These are phyloP conservation scores for Aspergillus awamori DNA, from an alignment of 2,329 filamentous ascomycete species.

Conservation along the genomic window DNA sequence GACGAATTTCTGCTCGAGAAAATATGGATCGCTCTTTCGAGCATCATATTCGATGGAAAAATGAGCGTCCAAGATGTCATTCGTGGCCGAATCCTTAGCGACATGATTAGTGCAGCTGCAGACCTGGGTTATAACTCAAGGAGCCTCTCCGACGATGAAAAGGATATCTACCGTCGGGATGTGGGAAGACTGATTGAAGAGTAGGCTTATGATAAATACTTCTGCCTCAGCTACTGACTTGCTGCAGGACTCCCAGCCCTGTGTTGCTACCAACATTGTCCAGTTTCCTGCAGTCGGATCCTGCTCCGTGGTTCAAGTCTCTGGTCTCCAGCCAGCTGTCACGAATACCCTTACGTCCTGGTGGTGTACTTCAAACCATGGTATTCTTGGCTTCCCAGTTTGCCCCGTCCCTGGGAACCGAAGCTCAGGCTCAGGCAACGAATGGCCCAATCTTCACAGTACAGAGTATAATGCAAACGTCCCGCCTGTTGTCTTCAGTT, in stretches of 20 bases:
- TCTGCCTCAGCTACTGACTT: slow-evolving; percentile 19
- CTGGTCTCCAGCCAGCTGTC: slow-evolving; percentile 42
- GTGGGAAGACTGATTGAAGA: slow-evolving; percentile 38
- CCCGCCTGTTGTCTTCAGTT: slow-evolving; percentile 46
- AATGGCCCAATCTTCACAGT: slow-evolving; percentile 46
- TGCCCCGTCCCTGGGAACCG: slow-evolving; percentile 42
- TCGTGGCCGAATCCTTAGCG: slow-evolving; percentile 43
- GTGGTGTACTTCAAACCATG: slow-evolving; percentile 47
- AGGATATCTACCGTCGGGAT: slow-evolving; percentile 23
- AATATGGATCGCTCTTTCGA: slow-evolving; percentile 33
- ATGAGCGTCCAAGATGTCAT: slow-evolving; percentile 45
- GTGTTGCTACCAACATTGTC: slow-evolving; percentile 41
- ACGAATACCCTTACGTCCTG: slow-evolving; percentile 41
- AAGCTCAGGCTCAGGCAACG: slow-evolving; percentile 31
- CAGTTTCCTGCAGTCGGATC: slow-evolving; percentile 40
- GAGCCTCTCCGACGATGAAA: slow-evolving; percentile 19
- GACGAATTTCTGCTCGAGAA: slow-evolving; percentile 35
- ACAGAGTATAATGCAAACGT: slow-evolving; percentile 49
- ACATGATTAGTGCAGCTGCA: slow-evolving; percentile 43
- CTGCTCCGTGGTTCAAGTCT: slow-evolving; percentile 43
- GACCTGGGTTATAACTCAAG: slow-evolving; percentile 45
- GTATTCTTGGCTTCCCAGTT: slow-evolving; percentile 48
- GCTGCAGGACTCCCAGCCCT: slow-evolving; percentile 39
- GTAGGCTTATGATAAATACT: slow-evolving; percentile 27
- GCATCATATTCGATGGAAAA: slow-evolving; percentile 36